Percentiles rank a stretch among this genome's conserved stretches.
phyloP scores from a whole-genome alignment of 306 rosid species.

The Cicer pinnatifidum region DNA sequence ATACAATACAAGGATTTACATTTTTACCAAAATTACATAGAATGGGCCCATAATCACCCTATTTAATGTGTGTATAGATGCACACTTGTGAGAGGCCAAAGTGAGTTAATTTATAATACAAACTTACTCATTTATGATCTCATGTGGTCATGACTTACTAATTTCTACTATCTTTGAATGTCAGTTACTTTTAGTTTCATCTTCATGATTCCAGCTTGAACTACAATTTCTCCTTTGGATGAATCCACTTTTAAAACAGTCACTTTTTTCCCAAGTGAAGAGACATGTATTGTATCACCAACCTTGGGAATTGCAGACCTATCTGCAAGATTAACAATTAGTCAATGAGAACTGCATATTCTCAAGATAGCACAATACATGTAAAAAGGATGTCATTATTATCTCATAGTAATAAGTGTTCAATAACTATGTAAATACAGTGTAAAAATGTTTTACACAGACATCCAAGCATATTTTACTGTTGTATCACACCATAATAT shows the following conservation, averaged over 20 bases:
- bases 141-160: conserved; percentile 33
- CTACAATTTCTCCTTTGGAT: conserved; percentile 74
- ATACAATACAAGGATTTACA: not conserved
- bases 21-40: not conserved
- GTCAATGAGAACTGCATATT: conserved; percentile 33
- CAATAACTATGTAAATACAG: not conserved
- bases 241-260: conserved; percentile 69
- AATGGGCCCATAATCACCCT: not conserved
- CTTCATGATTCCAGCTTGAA: conserved; percentile 86
- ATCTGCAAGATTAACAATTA: conserved; percentile 55
- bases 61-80: not conserved
- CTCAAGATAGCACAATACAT: conserved; percentile 12
- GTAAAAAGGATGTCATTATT: conserved; percentile 9
- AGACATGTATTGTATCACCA: conserved; percentile 70
- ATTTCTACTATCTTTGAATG: conserved; percentile 54
- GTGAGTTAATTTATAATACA: no score
- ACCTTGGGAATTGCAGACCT: conserved; percentile 66
- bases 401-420: not conserved
- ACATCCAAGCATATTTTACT: not conserved
- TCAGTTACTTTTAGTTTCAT: conserved; percentile 73
- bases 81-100: no score
- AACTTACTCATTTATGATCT: conserved; percentile 29
- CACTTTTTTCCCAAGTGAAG: conserved; percentile 76
- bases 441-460: not conserved
- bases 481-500: not conserved